Percentiles rank a stretch among this genome's conserved stretches.
Conservation (phyloP, 2,329 filamentous ascomycete species). For the Fusarium veterinarium region DNA sequence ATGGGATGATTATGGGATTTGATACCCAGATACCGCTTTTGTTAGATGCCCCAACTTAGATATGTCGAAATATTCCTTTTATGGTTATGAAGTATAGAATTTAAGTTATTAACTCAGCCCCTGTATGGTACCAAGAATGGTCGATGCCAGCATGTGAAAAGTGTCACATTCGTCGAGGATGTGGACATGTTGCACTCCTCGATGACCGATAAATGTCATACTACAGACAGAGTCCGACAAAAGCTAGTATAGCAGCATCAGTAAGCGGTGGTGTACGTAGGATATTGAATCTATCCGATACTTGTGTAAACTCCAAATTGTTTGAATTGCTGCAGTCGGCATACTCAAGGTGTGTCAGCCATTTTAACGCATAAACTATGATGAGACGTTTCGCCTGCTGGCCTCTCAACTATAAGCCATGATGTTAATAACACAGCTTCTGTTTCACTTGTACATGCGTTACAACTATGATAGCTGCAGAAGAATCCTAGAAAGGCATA, state of each 20-base stretch:
- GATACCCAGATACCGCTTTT: constrained; percentile 37
- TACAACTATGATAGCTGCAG: not conserved
- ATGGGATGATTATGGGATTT: constrained; percentile 28
- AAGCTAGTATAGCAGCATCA: not conserved
- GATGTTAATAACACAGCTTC: not conserved
- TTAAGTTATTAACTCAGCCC: not conserved
- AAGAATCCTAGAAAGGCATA: not conserved
- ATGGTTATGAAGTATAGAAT: constrained; percentile 1
- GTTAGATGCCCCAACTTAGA: constrained; percentile 18
- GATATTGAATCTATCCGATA: not conserved
- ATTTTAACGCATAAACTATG: constrained; percentile 1
- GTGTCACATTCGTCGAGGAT: not conserved
- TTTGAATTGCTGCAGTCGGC: not conserved
- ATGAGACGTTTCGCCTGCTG: not conserved
- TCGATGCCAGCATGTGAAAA: not conserved
- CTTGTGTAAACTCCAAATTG: not conserved
- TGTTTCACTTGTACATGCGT: constrained; percentile 1
- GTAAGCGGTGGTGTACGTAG: not conserved
- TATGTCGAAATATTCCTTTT: not conserved
- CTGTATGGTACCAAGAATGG: not conserved
- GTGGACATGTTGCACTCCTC: not conserved
- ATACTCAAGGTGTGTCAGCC: not conserved
- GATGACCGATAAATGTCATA: not conserved
- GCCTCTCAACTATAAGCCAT: constrained; percentile 1
- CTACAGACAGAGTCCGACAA: not conserved